Conservation (phyloP, 2,329 filamentous ascomycete species). For the Calonectria ilicicola region DNA sequence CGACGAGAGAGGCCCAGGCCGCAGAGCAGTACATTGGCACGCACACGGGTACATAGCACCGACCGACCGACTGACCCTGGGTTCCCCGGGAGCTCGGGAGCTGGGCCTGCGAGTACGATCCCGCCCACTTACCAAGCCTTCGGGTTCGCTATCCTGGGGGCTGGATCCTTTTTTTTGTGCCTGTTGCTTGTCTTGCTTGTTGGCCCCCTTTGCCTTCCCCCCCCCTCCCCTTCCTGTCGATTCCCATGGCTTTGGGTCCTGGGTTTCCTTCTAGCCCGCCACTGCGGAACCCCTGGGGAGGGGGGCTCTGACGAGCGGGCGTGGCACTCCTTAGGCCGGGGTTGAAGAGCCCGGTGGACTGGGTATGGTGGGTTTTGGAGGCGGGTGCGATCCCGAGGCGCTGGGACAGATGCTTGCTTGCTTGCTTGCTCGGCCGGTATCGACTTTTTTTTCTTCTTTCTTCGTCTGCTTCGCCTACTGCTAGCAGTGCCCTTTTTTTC, state of each 20-base stretch:
- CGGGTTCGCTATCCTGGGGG: constrained; percentile 34
- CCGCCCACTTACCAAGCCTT: constrained; percentile 45
- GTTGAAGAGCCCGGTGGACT: constrained; percentile 2
- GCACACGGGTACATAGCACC: constrained; percentile 1
- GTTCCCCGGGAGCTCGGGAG: constrained; percentile 10
- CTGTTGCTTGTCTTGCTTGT: neutral
- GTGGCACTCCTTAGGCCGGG: neutral
- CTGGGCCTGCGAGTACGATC: constrained; percentile 33
- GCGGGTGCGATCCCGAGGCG: neutral
- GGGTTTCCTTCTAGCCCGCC: constrained; percentile 28
- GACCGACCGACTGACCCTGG: constrained; percentile 9
- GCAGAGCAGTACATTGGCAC: neutral
- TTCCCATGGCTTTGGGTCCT: constrained; percentile 19
- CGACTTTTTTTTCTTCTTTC: neutral
- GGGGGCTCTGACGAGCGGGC: constrained; percentile 11
- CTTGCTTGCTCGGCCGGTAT: neutral
- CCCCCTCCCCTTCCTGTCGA: constrained; percentile 2
- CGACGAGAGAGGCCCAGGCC: neutral
- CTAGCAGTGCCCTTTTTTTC: constrained; percentile 24
- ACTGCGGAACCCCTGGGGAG: constrained; percentile 30
- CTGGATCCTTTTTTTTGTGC: constrained; percentile 22
- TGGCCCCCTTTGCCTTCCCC: neutral
- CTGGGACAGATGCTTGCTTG: neutral
- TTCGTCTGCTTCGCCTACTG: neutral
- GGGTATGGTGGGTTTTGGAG: neutral